Percentiles rank a stretch among this genome's conserved stretches.
Conservation (phyloP, 768 basidiomycete genomes). For the Boletus huronensis region DNA sequence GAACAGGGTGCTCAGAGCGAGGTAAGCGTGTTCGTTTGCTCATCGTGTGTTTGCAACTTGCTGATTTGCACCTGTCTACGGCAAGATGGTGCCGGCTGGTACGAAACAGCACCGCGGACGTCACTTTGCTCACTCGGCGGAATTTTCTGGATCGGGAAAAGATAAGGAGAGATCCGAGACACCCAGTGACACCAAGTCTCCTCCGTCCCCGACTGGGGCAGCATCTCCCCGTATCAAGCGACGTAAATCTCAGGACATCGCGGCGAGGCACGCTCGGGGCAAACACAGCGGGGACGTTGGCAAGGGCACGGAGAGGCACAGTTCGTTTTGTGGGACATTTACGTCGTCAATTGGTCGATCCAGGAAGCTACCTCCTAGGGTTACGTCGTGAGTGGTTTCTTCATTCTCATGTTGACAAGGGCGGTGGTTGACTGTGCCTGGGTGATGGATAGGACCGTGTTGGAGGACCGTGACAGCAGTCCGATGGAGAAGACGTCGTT, state of each 20-base stretch:
- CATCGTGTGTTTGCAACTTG: background rate
- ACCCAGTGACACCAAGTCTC: conserved; percentile 27
- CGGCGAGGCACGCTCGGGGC: conserved; percentile 38
- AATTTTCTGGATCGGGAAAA: conserved; percentile 30
- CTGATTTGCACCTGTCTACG: conserved; percentile 34
- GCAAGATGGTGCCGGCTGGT: conserved; percentile 41
- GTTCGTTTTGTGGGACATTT: conserved; percentile 76
- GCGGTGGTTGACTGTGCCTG: background rate
- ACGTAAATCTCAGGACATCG: conserved; percentile 21
- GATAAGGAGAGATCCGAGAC: conserved; percentile 36
- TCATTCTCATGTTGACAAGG: background rate
- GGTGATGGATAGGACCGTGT: conserved; percentile 23
- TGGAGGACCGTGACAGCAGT: conserved; percentile 35
- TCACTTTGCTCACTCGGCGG: conserved; percentile 58
- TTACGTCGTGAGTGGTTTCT: conserved; percentile 52
- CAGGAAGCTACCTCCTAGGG: conserved; percentile 80
- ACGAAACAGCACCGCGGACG: conserved; percentile 44
- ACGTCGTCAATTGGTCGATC: conserved; percentile 57
- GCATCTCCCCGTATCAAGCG: conserved; percentile 20
- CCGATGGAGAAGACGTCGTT: conserved; percentile 45
- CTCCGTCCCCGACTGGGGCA: conserved; percentile 21
- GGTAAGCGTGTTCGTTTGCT: conserved; percentile 39
- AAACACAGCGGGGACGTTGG: conserved; percentile 51
- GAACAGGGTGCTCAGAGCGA: conserved; percentile 66
- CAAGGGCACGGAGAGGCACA: conserved; percentile 57